Conservation (phyloP, 2,329 filamentous ascomycete species). For the Drechslerella coelobrocha region DNA sequence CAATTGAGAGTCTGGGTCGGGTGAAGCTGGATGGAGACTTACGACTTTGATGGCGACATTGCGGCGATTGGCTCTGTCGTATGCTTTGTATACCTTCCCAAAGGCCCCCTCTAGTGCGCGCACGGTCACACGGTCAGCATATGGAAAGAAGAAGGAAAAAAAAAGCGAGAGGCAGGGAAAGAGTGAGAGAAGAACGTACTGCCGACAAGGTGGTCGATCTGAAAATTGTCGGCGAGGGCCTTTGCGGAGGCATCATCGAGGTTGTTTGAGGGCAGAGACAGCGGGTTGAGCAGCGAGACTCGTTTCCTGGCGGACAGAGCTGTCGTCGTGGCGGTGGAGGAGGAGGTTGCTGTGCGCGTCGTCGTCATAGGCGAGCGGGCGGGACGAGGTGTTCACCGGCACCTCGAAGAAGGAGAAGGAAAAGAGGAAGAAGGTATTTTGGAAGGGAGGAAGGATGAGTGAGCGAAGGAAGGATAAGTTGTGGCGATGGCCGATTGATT, state of each 20-base stretch:
- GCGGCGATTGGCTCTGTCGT: constrained; percentile 16
- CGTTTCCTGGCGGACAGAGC: background rate
- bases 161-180: background rate
- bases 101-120: constrained; percentile 23
- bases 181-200: background rate
- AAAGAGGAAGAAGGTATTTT: no score
- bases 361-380: background rate
- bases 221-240: background rate
- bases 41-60: constrained; percentile 40
- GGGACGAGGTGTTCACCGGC: background rate
- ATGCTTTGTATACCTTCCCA: constrained; percentile 25
- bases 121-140: background rate
- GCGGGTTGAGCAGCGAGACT: background rate
- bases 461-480: background rate
- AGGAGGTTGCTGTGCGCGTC: background rate
- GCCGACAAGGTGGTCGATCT: background rate
- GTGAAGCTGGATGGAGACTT: background rate
- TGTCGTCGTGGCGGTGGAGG: background rate
- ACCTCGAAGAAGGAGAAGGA: no score
- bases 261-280: background rate
- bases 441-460: background rate
- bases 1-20: background rate
- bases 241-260: background rate
- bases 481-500: background rate
- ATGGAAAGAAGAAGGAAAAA: background rate